Conservation (phyloP, 306 rosid species). For the Gastrolobium bilobum region DNA sequence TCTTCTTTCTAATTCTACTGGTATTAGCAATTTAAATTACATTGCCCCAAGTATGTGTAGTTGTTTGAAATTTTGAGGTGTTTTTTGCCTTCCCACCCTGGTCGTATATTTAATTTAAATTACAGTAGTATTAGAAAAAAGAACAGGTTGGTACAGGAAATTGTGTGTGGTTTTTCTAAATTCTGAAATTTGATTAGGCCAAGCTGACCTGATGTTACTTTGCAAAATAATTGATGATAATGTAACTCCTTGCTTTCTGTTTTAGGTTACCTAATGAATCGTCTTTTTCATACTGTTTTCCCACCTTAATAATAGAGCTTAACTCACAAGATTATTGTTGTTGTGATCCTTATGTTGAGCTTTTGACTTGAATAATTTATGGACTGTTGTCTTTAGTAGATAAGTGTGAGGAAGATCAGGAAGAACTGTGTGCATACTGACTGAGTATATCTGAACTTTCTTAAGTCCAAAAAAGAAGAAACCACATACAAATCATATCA, state of each 20-base stretch:
- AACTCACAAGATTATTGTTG: not conserved
- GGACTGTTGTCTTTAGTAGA: constrained; percentile 6
- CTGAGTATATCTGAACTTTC: constrained; percentile 14
- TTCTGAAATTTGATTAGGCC: constrained; percentile 18
- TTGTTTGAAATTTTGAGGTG: not conserved
- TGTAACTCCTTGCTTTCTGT: not conserved
- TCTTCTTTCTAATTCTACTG: not conserved
- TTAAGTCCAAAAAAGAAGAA: not conserved
- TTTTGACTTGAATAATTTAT: not conserved
- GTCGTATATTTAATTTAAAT: not conserved
- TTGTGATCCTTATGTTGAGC: not conserved
- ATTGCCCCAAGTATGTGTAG: constrained; percentile 12
- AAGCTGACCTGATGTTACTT: not conserved
- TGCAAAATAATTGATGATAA: constrained; percentile 24
- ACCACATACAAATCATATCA: not conserved
- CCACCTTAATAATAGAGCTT: constrained; percentile 20
- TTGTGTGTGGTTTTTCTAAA: not conserved
- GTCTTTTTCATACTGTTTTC: not conserved
- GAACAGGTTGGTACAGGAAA: constrained; percentile 13
- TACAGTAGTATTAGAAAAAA: not conserved
- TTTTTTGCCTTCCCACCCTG: not conserved
- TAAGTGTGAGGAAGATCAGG: constrained; percentile 9
- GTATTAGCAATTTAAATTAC: not conserved
- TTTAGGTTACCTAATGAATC: not conserved
- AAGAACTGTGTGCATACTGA: not conserved